Conservation (phyloP, 2,329 filamentous ascomycete genomes). For the Aspergillus novoparasiticus region DNA sequence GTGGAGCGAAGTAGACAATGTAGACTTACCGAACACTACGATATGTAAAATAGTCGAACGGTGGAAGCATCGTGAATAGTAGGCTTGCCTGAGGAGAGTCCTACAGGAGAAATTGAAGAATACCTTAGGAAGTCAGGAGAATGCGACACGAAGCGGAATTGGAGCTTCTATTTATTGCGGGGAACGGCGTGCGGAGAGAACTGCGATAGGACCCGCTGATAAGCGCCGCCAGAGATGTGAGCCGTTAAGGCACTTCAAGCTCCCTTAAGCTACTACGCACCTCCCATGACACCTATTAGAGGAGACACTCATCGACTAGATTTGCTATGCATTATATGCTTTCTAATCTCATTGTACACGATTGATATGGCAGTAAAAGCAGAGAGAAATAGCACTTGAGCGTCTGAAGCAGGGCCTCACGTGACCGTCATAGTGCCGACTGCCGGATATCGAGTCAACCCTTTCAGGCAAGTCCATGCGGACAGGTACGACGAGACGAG, state of each 20-base stretch:
- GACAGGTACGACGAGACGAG: conserved; percentile 1
- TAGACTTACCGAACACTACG: conserved; percentile 66
- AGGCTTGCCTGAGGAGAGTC: not conserved
- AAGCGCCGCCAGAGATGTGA: conserved; percentile 16
- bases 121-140: not conserved
- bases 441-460: conserved; percentile 4
- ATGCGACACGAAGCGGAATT: not conserved
- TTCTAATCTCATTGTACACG: not conserved
- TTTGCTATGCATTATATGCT: not conserved
- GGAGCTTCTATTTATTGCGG: conserved; percentile 25
- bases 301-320: not conserved
- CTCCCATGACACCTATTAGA: not conserved
- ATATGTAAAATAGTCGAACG: conserved; percentile 71
- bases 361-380: not conserved
- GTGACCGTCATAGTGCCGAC: conserved; percentile 13
- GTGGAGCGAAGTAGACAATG: not conserved
- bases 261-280: not conserved
- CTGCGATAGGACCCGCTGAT: conserved; percentile 26
- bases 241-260: not conserved
- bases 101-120: not conserved
- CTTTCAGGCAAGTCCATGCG: conserved; percentile 25
- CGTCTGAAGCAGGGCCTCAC: not conserved
- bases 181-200: conserved; percentile 21
- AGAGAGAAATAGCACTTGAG: not conserved
- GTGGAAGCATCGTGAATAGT: conserved; percentile 49